Evolutionary conservation across 129 eudicot genomes (phyloP).

Genomic region (Calendula officinalis): DNA sequence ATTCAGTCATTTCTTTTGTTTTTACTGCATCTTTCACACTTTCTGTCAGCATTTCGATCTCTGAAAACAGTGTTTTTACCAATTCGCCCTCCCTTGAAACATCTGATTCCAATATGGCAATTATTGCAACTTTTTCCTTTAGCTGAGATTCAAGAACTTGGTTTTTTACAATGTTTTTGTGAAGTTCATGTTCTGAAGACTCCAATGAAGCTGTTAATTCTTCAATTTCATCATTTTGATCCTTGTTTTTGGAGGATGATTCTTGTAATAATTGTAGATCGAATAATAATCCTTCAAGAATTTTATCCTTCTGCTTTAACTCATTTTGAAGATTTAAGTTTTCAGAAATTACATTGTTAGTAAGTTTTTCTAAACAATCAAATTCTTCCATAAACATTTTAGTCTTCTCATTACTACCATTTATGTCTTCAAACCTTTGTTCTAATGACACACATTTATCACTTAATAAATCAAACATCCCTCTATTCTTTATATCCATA

Average conservation of each 20-base stretch:
- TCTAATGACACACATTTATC: constrained; percentile 36
- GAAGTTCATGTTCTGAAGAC: constrained; percentile 55
- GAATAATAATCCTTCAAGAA: constrained; percentile 63
- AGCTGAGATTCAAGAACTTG: constrained; percentile 61
- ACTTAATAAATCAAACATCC: constrained; percentile 20
- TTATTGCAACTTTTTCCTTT: constrained; percentile 45
- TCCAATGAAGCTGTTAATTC: constrained; percentile 44
- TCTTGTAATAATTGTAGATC: constrained; percentile 82
- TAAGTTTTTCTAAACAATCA: constrained; percentile 46
- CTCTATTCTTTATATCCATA: constrained; percentile 31
- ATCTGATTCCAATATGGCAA: constrained; percentile 53
- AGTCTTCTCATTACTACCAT: constrained; percentile 31
- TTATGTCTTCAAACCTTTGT: constrained; percentile 40
- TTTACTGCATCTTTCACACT: constrained; percentile 44
- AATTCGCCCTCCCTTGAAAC: constrained; percentile 39
- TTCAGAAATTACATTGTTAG: constrained; percentile 42
- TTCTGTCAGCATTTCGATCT: constrained; percentile 46
- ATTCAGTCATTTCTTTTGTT: constrained; percentile 47
- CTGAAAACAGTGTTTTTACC: constrained; percentile 40
- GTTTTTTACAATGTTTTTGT: constrained; percentile 41
- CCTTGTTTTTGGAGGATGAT: constrained; percentile 63
- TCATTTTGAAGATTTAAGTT: constrained; percentile 46
- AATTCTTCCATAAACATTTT: constrained; percentile 36
- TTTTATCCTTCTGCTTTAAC: constrained; percentile 70
- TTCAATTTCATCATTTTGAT: constrained; percentile 64